Evolutionary conservation across 202 grass and related monocot species (phyloP).

Genomic region (Zizania palustris): DNA sequence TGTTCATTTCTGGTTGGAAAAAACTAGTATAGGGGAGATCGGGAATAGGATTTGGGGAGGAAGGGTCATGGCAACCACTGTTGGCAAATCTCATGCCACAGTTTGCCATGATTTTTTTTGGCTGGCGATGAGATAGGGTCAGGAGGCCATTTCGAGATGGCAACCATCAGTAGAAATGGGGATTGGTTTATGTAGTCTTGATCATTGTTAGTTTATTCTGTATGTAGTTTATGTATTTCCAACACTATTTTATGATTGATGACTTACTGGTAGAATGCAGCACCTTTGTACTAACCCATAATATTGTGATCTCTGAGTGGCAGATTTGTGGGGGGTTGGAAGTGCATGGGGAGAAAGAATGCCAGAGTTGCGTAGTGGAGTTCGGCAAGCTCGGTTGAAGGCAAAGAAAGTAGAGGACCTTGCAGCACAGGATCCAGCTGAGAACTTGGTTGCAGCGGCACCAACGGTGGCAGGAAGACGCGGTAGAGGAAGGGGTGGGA

Average conservation of each 20-base stretch:
- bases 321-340: constrained; percentile 55
- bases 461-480: constrained; percentile 69
- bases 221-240: constrained; percentile 32
- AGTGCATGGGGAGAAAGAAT: constrained; percentile 98
- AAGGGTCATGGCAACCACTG: constrained; percentile 6
- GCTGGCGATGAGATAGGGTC: neutral
- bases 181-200: neutral
- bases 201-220: constrained; percentile 17
- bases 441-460: constrained; percentile 49
- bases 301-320: neutral
- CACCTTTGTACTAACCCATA: constrained; percentile 3
- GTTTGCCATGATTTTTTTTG: constrained; percentile 18
- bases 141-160: neutral
- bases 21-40: constrained; percentile 37
- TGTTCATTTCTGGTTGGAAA: constrained; percentile 26
- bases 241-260: constrained; percentile 33
- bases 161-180: neutral
- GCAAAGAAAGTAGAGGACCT: constrained; percentile 76
- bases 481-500: constrained; percentile 79
- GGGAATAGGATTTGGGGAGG: constrained; percentile 41
- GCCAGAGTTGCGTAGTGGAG: constrained; percentile 97
- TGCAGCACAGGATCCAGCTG: constrained; percentile 47
- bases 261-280: constrained; percentile 32
- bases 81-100: constrained; percentile 29
- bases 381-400: constrained; percentile 78